Conservation (phyloP, 345 rosid species). For the Eucalyptus marginata region DNA sequence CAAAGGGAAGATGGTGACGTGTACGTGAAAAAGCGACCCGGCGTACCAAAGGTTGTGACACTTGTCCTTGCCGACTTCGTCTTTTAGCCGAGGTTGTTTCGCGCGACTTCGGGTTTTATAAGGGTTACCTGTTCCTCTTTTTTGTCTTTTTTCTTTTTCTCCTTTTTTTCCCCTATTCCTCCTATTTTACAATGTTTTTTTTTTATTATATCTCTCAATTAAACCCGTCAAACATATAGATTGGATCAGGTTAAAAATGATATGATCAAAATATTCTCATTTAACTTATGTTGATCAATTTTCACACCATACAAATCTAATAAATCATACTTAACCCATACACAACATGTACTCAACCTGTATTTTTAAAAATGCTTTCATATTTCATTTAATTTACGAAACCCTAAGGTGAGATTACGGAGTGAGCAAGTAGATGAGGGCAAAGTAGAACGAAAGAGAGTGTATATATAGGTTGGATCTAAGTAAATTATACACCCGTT, state of each 20-base stretch:
- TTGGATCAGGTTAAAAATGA: rapidly evolving
- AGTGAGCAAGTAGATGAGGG: rapidly evolving
- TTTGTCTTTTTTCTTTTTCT: neutral
- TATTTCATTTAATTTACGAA: too few species aligned
- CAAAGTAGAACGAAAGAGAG: rapidly evolving
- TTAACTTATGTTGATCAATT: too few species aligned
- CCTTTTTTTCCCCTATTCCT: neutral
- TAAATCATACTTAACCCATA: too few species aligned
- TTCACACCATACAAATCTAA: too few species aligned
- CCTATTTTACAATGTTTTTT: neutral
- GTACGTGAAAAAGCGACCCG: neutral
- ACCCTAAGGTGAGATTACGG: rapidly evolving
- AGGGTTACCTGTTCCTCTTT: neutral
- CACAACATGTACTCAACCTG: rapidly evolving
- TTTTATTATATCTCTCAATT: neutral
- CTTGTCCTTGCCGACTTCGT: neutral
- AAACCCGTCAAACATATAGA: rapidly evolving
- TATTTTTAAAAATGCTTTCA: too few species aligned
- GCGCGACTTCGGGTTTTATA: neutral
- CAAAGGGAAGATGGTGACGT: neutral
- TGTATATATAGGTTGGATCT: rapidly evolving
- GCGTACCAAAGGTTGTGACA: neutral
- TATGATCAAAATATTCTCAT: rapidly evolving
- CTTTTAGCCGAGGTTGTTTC: neutral
- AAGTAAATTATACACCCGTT: rapidly evolving